These are phyloP conservation scores for Raffaelea albimanens DNA, from an alignment of 2,329 filamentous ascomycete species.

Conservation along the genomic window DNA sequence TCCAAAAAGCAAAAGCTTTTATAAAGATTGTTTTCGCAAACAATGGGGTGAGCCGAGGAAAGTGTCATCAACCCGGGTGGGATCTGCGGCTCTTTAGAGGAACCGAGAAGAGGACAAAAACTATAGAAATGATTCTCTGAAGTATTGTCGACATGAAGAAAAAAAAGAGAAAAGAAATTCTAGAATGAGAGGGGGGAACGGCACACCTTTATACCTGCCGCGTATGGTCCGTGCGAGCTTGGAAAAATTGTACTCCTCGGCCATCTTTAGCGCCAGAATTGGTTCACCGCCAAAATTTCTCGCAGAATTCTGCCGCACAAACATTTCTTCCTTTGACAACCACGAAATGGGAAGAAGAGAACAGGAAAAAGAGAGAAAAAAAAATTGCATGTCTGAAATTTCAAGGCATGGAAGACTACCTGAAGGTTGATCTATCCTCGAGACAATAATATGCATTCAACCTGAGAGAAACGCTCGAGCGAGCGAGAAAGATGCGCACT, in stretches of 20 bases:
- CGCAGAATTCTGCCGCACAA: not conserved
- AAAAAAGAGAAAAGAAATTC: slow-evolving; percentile 31
- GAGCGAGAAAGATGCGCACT: too few species aligned
- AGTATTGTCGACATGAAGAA: slow-evolving; percentile 56
- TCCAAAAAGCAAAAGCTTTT: slow-evolving; percentile 58
- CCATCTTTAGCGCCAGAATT: not conserved
- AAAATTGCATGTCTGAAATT: too few species aligned
- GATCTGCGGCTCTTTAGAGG: slow-evolving; percentile 86
- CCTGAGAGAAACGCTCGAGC: too few species aligned
- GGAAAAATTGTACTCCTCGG: slow-evolving; percentile 2
- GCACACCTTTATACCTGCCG: slow-evolving; percentile 29
- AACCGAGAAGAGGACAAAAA: slow-evolving; percentile 88
- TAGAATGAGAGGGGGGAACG: slow-evolving; percentile 20
- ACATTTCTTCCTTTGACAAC: not conserved
- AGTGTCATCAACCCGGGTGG: slow-evolving; percentile 88
- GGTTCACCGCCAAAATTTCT: not conserved
- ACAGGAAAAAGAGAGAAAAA: not conserved
- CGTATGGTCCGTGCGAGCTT: slow-evolving; percentile 15
- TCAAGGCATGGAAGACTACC: too few species aligned
- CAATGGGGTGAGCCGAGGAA: slow-evolving; percentile 53
- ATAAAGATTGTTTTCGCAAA: slow-evolving; percentile 7
- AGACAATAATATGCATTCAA: too few species aligned
- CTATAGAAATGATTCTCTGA: slow-evolving; percentile 97
- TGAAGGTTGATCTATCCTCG: too few species aligned
- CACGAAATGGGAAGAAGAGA: not conserved